Base-by-base conservation (phyloP, 768 basidiomycete genomes). In the Leccinum rimulosum region DNA sequence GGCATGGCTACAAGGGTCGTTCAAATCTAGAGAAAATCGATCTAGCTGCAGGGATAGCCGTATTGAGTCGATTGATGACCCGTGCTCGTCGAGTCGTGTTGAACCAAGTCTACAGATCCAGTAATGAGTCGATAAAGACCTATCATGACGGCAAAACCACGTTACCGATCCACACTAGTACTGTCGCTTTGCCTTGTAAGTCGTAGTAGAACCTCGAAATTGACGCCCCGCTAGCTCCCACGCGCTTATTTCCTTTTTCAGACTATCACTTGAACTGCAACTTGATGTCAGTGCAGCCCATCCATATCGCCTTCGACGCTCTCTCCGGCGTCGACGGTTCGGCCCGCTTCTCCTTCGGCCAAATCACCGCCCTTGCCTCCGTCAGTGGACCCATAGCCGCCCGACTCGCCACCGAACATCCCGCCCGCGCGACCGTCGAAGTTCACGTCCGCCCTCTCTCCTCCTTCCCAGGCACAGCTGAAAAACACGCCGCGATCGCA, bases 311-410 rank as follows among this genome's bases (percentile, higher is more conserved):
- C 6, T 88, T 84, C 61, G 85, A 88, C 52, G 77, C 76, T 0
- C 78, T 91, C 9, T 82, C 84, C n/a, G 79, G 87, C 53, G 87
- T 85, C 22, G 91, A 93, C 61, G 89, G 89, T 1, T 91, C 89
- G 3, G 89, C 88, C 2, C 78, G 84, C 27, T 93, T 92, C 66
- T 83, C 60, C 0, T 61, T 58, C 19, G 64, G 38, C 10, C n/a
- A 52, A 19, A 59, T 56, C 53, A 57, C 65, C 70, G 88, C 85
- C 3, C 71, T 92, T 19, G 84, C 87, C 8, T 91, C 91, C 5
- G 70, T 92, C 36, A 90, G 89, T 14, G 92, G 93, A 0, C 93
- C 93, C 19, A 86, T 93, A 49, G 86, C 93, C 62, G 87, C 87
- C 52, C 80, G 90, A 17, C 76, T 85, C 8, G 82, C 84, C 3